Evolutionary conservation across 306 rosid species (phyloP), one percentile per base, ranked within the genome.

Genomic region (Acacia melanoxylon): DNA sequence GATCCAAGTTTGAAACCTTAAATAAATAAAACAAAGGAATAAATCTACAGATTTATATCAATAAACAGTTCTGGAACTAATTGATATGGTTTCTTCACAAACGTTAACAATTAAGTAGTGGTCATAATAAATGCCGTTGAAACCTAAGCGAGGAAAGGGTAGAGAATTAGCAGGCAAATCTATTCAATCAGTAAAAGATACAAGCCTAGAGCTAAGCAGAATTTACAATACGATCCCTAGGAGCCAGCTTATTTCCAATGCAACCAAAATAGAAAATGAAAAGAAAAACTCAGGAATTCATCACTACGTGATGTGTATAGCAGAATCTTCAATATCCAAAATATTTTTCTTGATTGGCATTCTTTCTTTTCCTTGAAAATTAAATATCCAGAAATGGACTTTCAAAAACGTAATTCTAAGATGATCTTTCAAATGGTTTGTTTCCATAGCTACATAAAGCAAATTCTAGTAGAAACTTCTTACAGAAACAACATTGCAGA

Each of bases 1-100:
- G 97, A 85, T 84, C 99, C 99, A 85, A 93, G 94, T 85, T 93
- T 95, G 88, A 95, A 95, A 80, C 99, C 99, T 95, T 85, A 70
- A 46, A 83, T 1, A 67, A 79, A 69, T 22, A 82, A 78, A 56
- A 40, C 14, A 44, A 84, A 68, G 22, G 44, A 17, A 12, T 77
- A 71, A 68, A 65, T 27, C 68, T 63, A 63, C 10, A 27, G 2
- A 63, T 62, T 62, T 61, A 61, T 61, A 12, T 11, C 19, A 63
- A 63, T 12, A 29, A n/a, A n/a, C 25, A 58, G 14, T 22, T 58
- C 14, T n/a, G 29, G 12, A 58, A 54, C 27, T n/a, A n/a, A 58
- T 56, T 20, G 9, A 14, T 0, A 58, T n/a, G 63, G 29, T 58
- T 9, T 13, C 63, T 3, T n/a, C 13, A n/a, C 31, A 5, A n/a